These are phyloP conservation scores for Leishmania arabica DNA, from an alignment of 208 protist genomes.

Conservation along the genomic window DNA sequence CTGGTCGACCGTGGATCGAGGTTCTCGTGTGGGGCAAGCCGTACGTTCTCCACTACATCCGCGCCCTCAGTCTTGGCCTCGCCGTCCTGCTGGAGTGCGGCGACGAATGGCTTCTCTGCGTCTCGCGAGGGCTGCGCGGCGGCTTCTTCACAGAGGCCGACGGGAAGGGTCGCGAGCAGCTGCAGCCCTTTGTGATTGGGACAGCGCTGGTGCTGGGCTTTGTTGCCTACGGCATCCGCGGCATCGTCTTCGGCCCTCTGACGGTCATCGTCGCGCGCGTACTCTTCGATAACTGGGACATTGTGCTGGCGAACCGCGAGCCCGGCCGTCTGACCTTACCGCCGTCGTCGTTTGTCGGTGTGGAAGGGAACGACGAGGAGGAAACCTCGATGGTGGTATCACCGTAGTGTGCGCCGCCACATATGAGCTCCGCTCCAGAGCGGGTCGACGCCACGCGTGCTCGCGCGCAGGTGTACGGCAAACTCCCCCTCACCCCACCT, in stretches of 20 bases:
- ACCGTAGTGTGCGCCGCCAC: not conserved
- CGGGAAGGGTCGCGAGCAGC: constrained; percentile 37
- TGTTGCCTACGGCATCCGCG: constrained; percentile 55
- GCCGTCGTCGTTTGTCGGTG: not conserved
- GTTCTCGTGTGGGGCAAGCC: constrained; percentile 21
- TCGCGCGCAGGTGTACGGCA: not conserved
- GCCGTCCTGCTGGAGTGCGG: constrained; percentile 44
- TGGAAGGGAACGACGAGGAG: constrained; percentile 6
- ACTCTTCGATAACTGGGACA: constrained; percentile 78
- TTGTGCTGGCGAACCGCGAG: constrained; percentile 26
- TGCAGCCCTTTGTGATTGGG: constrained; percentile 61
- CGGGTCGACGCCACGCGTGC: not conserved
- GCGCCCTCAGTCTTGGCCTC: constrained; percentile 32
- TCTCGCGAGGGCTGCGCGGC: constrained; percentile 49
- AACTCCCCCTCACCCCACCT: not conserved
- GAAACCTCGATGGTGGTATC: not conserved
- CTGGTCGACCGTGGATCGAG: constrained; percentile 10
- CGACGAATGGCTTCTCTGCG: constrained; percentile 73
- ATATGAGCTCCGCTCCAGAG: not conserved
- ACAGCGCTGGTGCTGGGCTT: constrained; percentile 69
- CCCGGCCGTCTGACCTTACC: not conserved
- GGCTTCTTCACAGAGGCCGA: constrained; percentile 30
- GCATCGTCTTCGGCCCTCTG: constrained; percentile 71
- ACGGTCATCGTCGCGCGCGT: constrained; percentile 75
- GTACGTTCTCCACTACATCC: constrained; percentile 22